Percentiles rank a stretch among this genome's conserved stretches.
Evolutionary conservation across 169 alveolate genomes (phyloP).

Genomic region (Amoebophrya sp.): DNA sequence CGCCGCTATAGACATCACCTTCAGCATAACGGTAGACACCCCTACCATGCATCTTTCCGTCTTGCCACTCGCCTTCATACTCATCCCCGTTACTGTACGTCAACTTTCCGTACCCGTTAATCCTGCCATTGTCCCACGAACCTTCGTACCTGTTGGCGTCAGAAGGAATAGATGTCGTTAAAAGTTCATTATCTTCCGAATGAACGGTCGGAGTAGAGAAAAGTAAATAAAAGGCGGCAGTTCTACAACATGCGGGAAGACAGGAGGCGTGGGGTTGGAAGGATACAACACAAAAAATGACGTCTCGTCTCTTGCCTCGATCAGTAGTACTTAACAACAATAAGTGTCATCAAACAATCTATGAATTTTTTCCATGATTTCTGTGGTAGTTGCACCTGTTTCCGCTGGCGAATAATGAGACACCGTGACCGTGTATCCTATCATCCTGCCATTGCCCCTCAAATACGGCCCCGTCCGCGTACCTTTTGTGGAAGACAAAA

Average conservation of each 20-base stretch:
- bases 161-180: not conserved
- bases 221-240: not conserved
- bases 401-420: constrained; percentile 79
- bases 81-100: constrained; percentile 83
- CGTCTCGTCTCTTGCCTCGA: constrained; percentile 49
- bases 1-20: constrained; percentile 88
- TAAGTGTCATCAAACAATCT: no score
- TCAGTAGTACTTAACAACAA: no score
- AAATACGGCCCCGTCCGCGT: constrained; percentile 86
- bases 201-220: not conserved
- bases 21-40: constrained; percentile 85
- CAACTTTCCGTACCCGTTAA: constrained; percentile 81
- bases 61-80: constrained; percentile 92
- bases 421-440: constrained; percentile 84
- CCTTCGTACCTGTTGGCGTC: constrained; percentile 57
- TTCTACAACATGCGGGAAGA: not conserved
- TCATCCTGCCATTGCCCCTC: constrained; percentile 93
- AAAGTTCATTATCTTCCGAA: no score
- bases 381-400: constrained; percentile 69
- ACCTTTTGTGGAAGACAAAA: constrained; percentile 48
- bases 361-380: no score
- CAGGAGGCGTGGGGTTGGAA: not conserved
- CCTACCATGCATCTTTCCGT: constrained; percentile 87
- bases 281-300: not conserved
- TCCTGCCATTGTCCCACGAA: constrained; percentile 84